Evolutionary conservation across 208 protist species (phyloP).

Genomic region (Crithidia expoeki): DNA sequence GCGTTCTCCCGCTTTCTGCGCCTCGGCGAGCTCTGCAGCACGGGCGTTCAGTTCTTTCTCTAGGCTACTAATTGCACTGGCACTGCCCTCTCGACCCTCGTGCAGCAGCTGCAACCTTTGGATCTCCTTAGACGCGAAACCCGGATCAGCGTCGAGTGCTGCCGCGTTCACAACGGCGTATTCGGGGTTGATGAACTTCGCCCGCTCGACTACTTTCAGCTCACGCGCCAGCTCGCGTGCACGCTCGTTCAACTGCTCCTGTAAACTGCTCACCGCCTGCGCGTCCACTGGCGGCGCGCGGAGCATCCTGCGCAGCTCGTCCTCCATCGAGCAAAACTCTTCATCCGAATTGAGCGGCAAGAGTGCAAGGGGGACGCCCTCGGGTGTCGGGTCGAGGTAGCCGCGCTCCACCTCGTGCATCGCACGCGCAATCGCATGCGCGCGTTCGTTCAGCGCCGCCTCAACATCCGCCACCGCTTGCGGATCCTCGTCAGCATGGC

Average conservation of each 20-base stretch:
- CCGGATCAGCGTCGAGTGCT: slow-evolving; percentile 30
- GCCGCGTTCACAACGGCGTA: not conserved
- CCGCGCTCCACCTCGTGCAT: slow-evolving; percentile 60
- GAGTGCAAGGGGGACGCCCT: slow-evolving; percentile 48
- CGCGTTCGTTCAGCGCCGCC: slow-evolving; percentile 41
- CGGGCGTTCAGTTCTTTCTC: slow-evolving; percentile 47
- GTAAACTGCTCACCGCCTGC: slow-evolving; percentile 32
- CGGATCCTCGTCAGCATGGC: slow-evolving; percentile 16
- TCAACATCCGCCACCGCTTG: slow-evolving; percentile 25
- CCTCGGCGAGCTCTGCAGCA: slow-evolving; percentile 34
- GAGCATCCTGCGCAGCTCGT: slow-evolving; percentile 40
- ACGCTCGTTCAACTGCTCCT: slow-evolving; percentile 45
- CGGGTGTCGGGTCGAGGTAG: slow-evolving; percentile 51
- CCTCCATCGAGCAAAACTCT: slow-evolving; percentile 45
- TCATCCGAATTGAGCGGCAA: slow-evolving; percentile 63
- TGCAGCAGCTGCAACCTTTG: slow-evolving; percentile 33
- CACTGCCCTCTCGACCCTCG: slow-evolving; percentile 16
- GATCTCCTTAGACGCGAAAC: slow-evolving; percentile 46
- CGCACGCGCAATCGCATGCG: slow-evolving; percentile 42
- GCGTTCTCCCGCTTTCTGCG: slow-evolving; percentile 48
- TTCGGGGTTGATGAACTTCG: slow-evolving; percentile 52
- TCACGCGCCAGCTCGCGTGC: slow-evolving; percentile 49
- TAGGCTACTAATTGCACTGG: slow-evolving; percentile 25
- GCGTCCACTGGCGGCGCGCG: slow-evolving; percentile 9
- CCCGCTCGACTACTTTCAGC: not conserved